Conservation (phyloP, 805 yeast species). For the Suhomyces emberorum region DNA sequence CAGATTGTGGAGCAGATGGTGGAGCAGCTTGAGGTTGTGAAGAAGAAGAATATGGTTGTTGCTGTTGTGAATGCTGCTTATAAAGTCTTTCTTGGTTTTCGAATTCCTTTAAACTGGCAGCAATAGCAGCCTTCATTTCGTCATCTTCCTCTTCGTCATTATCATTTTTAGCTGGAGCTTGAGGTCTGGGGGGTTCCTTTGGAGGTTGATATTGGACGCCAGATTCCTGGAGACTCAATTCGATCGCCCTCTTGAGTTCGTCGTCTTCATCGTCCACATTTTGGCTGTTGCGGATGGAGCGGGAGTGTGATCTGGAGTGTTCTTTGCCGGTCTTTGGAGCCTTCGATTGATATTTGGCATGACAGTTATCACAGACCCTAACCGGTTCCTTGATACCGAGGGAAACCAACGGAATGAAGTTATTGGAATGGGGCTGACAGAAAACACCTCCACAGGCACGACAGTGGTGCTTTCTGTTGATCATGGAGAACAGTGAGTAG, state of each 20-base stretch:
- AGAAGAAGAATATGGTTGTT: too few relatives aligned
- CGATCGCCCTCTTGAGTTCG: constrained; percentile 74
- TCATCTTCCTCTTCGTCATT: constrained; percentile 71
- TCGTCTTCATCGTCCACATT: constrained; percentile 59
- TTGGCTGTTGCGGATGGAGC: constrained; percentile 7
- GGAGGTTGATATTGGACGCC: constrained; percentile 14
- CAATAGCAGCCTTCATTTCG: constrained; percentile 91
- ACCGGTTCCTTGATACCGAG: constrained; percentile 87
- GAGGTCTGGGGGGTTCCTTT: constrained; percentile 19
- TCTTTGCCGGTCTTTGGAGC: not conserved
- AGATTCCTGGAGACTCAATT: constrained; percentile 65
- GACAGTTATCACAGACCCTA: constrained; percentile 90
- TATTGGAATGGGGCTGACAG: constrained; percentile 81
- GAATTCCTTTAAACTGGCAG: constrained; percentile 79
- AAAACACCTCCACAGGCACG: constrained; percentile 96
- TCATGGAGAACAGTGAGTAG: constrained; percentile 70
- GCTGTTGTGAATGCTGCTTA: constrained; percentile 9
- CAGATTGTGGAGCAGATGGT: constrained; percentile 13
- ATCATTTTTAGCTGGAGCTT: constrained; percentile 12
- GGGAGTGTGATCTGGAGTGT: constrained; percentile 1
- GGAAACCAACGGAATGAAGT: constrained; percentile 67
- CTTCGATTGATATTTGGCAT: constrained; percentile 49
- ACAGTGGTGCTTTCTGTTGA: constrained; percentile 94
- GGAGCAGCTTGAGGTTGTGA: constrained; percentile 10
- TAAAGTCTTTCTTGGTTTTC: constrained; percentile 32